A percentile compares a stretch with the other conserved stretches of the same genome.
Evolutionary conservation across 108 stramenopile species (phyloP).

Genomic region (Nitzschia inconspicua): DNA sequence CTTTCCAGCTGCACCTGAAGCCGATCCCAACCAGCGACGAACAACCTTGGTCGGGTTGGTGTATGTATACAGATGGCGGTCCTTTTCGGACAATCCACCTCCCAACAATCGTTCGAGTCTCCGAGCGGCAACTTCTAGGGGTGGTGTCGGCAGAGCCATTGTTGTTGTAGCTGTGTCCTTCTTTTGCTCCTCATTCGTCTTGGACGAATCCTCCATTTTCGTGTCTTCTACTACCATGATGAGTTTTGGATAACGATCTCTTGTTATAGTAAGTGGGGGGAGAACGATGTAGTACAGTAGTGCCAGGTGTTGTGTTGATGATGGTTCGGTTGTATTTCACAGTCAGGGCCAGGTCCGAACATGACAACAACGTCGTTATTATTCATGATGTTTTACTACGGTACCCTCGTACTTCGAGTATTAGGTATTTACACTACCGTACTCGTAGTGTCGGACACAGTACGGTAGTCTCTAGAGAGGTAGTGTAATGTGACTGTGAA

Average conservation of each 20-base stretch:
- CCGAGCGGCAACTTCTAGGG: conserved; percentile 68
- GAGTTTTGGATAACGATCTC: neutral
- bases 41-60: conserved; percentile 70
- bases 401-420: no score
- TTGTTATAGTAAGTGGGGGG: neutral
- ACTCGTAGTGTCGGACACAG: no score
- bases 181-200: conserved; percentile 1
- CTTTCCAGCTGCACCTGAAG: conserved; percentile 57
- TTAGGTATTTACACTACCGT: no score
- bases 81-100: conserved; percentile 31
- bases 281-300: no score
- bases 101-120: conserved; percentile 74
- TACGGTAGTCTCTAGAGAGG: no score
- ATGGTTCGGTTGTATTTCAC: no score
- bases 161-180: neutral
- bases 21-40: conserved; percentile 77
- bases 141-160: conserved; percentile 20
- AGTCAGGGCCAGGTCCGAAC: no score
- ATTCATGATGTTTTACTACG: no score
- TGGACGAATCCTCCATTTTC: conserved; percentile 20
- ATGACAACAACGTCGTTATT: no score
- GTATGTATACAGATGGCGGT: conserved; percentile 31
- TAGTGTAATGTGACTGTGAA: no score
- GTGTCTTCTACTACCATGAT: conserved; percentile 22
- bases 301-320: no score